Evolutionary conservation across 768 basidiomycete genomes (phyloP).

Genomic region (Lactifluus volemus): DNA sequence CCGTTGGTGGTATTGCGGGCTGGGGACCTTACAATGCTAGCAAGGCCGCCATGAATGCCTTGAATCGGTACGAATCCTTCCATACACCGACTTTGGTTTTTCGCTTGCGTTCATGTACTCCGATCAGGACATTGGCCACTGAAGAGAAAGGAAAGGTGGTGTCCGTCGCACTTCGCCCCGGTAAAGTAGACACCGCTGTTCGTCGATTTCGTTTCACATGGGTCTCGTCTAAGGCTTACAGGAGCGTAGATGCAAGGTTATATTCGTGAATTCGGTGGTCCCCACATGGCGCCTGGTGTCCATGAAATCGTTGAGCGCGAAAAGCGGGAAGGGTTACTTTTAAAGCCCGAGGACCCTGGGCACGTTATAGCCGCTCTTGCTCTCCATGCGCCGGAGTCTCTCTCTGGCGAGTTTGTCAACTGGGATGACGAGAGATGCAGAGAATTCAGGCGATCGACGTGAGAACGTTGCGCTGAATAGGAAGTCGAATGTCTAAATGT

Average conservation of each 20-base stretch:
- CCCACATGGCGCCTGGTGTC: constrained; percentile 46
- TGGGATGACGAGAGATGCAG: constrained; percentile 71
- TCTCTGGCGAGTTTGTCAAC: constrained; percentile 71
- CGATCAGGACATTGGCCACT: constrained; percentile 62
- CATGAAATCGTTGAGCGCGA: constrained; percentile 50
- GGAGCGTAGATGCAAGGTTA: constrained; percentile 56
- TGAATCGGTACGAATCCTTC: constrained; percentile 35
- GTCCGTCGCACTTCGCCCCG: constrained; percentile 76
- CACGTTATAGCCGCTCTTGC: constrained; percentile 73
- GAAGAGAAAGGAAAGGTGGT: constrained; percentile 68
- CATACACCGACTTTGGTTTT: too few species aligned
- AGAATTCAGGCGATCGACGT: constrained; percentile 34
- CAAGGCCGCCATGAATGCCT: constrained; percentile 83
- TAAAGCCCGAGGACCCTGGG: constrained; percentile 66
- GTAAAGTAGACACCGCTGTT: constrained; percentile 79
- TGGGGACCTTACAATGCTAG: constrained; percentile 81
- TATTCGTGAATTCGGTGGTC: constrained; percentile 42
- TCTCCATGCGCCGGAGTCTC: constrained; percentile 47
- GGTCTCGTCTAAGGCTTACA: not conserved
- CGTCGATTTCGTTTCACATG: constrained; percentile 22
- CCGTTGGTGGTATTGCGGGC: constrained; percentile 51
- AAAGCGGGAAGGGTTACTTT: constrained; percentile 57
- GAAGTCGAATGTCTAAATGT: constrained; percentile 14
- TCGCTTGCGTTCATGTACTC: not conserved
- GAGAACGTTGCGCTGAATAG: not conserved